Percentiles rank a stretch among this genome's conserved stretches.
These are phyloP conservation scores for Pseudovirgaria hyperparasitica DNA, from an alignment of 2,329 filamentous ascomycete species.

Conservation along the genomic window DNA sequence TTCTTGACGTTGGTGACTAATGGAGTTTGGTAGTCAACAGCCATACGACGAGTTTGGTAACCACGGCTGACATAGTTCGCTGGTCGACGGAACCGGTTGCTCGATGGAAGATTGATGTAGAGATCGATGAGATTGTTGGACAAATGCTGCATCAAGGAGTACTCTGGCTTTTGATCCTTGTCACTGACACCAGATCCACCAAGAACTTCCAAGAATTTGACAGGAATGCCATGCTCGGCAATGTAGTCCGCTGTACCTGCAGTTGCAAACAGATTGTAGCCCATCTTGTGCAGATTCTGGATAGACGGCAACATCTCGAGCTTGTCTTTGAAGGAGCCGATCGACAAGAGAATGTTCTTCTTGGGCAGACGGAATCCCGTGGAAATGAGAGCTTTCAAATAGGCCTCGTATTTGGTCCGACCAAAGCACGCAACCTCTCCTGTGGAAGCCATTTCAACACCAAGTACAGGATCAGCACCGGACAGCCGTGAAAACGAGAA, in stretches of 20 bases:
- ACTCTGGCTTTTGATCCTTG: constrained; percentile 83
- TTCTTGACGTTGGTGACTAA: constrained; percentile 99
- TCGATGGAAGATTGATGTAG: constrained; percentile 98
- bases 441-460: constrained; percentile 98
- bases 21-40: constrained; percentile 93
- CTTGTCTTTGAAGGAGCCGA: constrained; percentile 97
- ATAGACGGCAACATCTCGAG: constrained; percentile 92
- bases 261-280: constrained; percentile 92
- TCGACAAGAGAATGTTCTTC: constrained; percentile 88
- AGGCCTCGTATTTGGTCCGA: constrained; percentile 91
- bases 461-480: constrained; percentile 87
- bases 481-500: constrained; percentile 98
- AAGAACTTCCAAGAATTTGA: constrained; percentile 87
- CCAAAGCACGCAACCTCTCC: constrained; percentile 97
- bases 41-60: constrained; percentile 93
- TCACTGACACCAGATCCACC: constrained; percentile 39
- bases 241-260: constrained; percentile 95
- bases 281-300: constrained; percentile 75
- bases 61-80: constrained; percentile 98
- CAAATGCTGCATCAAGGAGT: constrained; percentile 91
- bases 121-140: constrained; percentile 96
- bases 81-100: constrained; percentile 89
- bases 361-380: constrained; percentile 95
- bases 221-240: constrained; percentile 79
- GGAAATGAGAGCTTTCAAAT: constrained; percentile 88